Evolutionary conservation across 2,329 filamentous ascomycete species (phyloP).

Genomic region (Venturia pyrina): DNA sequence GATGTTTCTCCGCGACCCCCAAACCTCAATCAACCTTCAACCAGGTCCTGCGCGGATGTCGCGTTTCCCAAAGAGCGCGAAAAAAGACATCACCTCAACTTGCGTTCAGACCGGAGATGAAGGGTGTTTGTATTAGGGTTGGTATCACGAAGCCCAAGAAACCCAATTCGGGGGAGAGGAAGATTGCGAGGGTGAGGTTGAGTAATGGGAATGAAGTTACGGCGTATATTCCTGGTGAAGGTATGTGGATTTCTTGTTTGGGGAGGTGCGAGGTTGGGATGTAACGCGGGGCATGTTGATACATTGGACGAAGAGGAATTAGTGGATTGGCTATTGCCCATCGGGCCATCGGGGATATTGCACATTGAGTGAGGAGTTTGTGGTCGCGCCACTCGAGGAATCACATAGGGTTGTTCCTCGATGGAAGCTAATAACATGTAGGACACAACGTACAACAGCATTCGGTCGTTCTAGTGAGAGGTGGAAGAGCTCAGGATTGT

Average conservation of each 20-base stretch:
- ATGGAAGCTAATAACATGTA: slow-evolving; percentile 21
- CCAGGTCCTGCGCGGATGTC: slow-evolving; percentile 56
- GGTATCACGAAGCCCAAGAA: slow-evolving; percentile 95
- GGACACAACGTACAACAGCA: slow-evolving; percentile 98
- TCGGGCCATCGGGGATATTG: not conserved
- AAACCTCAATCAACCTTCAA: slow-evolving; percentile 37
- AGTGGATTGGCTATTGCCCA: not conserved
- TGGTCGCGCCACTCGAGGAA: not conserved
- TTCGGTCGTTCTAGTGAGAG: slow-evolving; percentile 90
- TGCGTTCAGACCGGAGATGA: slow-evolving; percentile 66
- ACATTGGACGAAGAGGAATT: slow-evolving; percentile 8
- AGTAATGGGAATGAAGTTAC: slow-evolving; percentile 81
- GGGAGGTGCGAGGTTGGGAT: not conserved
- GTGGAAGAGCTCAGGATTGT: slow-evolving; percentile 90
- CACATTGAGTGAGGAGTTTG: not conserved
- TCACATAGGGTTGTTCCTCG: not conserved
- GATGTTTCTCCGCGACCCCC: slow-evolving; percentile 27
- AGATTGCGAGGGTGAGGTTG: slow-evolving; percentile 84
- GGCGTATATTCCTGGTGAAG: slow-evolving; percentile 93
- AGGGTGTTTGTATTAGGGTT: slow-evolving; percentile 92
- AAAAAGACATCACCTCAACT: slow-evolving; percentile 85
- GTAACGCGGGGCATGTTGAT: not conserved
- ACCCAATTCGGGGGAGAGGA: slow-evolving; percentile 94
- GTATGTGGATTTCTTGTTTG: slow-evolving; percentile 27
- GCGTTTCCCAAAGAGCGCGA: slow-evolving; percentile 67